phyloP scores from a whole-genome alignment of 1,284 basidiomycete species.

The Somion occarium region DNA sequence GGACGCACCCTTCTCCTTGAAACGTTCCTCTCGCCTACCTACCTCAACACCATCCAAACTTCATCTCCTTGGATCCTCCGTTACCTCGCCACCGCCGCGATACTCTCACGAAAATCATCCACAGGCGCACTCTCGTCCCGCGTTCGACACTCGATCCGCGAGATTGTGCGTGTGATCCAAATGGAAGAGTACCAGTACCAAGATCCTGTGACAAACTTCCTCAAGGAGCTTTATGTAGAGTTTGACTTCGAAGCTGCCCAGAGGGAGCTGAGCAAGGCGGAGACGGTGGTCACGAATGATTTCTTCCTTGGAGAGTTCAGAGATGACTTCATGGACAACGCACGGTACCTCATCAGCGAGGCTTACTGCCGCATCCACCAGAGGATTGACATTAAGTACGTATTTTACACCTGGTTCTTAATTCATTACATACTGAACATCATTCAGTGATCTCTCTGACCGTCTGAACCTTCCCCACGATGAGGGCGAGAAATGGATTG shows the following conservation, averaged over 20 bases:
- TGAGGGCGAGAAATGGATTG: constrained; percentile 99
- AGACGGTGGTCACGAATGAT: constrained; percentile 83
- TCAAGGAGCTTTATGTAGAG: constrained; percentile 90
- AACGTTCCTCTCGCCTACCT: constrained; percentile 92
- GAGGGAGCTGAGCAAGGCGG: constrained; percentile 74
- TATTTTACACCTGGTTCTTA: constrained; percentile 15
- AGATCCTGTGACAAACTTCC: constrained; percentile 91
- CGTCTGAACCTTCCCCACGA: constrained; percentile 88
- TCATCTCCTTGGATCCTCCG: constrained; percentile 93
- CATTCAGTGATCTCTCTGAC: constrained; percentile 79
- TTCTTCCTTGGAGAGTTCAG: constrained; percentile 92
- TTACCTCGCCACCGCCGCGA: constrained; percentile 90
- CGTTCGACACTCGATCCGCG: constrained; percentile 80
- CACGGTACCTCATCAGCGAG: constrained; percentile 92
- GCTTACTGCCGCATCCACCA: constrained; percentile 98
- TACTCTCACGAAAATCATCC: constrained; percentile 80
- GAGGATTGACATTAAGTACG: constrained; percentile 89
- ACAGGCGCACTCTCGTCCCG: constrained; percentile 55
- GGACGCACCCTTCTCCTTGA: constrained; percentile 94
- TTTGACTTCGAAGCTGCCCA: constrained; percentile 92
- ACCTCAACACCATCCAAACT: constrained; percentile 98
- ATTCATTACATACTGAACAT: constrained; percentile 4
- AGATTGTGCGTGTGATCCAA: constrained; percentile 87
- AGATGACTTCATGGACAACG: constrained; percentile 94
- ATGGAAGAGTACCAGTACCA: constrained; percentile 94